Base-by-base conservation (phyloP, 1,284 basidiomycete genomes). In the Microbotryum silenes-acaulis region DNA sequence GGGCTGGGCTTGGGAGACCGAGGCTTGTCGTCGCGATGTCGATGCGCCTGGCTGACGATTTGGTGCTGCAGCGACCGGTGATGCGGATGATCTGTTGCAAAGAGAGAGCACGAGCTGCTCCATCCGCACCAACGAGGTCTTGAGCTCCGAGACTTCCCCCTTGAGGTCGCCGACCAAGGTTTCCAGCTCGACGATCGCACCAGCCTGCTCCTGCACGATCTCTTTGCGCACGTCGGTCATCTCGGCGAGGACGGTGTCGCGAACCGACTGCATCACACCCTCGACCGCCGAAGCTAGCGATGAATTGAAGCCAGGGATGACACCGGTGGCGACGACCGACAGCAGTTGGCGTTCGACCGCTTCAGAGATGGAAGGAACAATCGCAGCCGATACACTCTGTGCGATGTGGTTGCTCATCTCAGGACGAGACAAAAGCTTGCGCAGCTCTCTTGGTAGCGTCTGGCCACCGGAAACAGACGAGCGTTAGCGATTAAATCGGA, bases 401-500 rank as follows among this genome's bases (percentile, higher is more conserved):
- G 87, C 83, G 68, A 89, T 83, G 69, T 88, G 86, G 56, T 78
- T 81, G 20, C 84, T 82, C 60, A 90, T 80, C 67, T 88, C 86
- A 1, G 87, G 82, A n/a, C 86, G 82, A 55, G 85, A 74, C 48
- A 90, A 77, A 56, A 89, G 74, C 66, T 85, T 83, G 74, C 89
- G 87, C 63, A 91, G 81, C 74, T 90, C 87, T 44, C 77, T 74
- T 0, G 88, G 87, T 44, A 91, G 78, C 63, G 78, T 82, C 88
- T 90, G 54, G 54, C 20, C 20, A 47, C 9, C 46, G 47, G 18
- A 54, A 42, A 20, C 33, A 44, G 18, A 31, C 33, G 6, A 23
- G 21, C 37, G 21, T 16, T 18, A 12, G 25, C 18, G 31, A 31
- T 33, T 25, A 6, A 6, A 18, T 8, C 51, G 3, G 31, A 52